Base-by-base conservation (phyloP, 371 early-diverging fungal genomes). In the Mucor velutinosus region DNA sequence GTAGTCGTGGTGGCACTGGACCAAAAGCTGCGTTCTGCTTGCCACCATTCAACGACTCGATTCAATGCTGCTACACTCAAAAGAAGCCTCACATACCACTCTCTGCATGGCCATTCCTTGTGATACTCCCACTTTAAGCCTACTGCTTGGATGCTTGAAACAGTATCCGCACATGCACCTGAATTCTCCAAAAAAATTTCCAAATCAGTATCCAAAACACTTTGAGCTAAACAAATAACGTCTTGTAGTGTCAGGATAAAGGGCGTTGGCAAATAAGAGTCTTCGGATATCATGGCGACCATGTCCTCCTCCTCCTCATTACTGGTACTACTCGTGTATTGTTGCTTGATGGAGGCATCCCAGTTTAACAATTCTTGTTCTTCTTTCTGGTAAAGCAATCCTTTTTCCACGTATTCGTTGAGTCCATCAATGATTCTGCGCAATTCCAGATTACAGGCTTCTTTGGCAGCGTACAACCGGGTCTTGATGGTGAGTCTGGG, bases 341-440 rank as follows among this genome's bases (percentile, higher is more conserved):
- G 29, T 58, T 58, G 32, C 21, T 21, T 21, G 7, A 23, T 7
- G 4, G 35, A 15, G 8, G 15, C 33, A 1, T 65, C 58, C 65
- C 65, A 58, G 25, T 58, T 17, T 7, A 58, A 15, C 12, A 57
- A 25, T 1, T 45, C 25, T 23, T 60, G 60, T 8, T 25, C 43
- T 45, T 45, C 23, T 14, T 39, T 17, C 27, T 60, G 43, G 58
- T 87, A 89, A 41, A 88, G 84, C 43, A 91, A 72, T 2, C 83
- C 86, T 32, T 78, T 81, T 67, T 93, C 92, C 8, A 91, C 91
- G 55, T 85, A 88, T 59, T 90, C 89, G 51, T 89, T 89, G 14
- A 94, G 72, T 17, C 90, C 92, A 45, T 87, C 83, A 58, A 93
- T 89, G 61, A 94, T 89, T 21, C 81, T 75, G n/a, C 89, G 77